These are phyloP conservation scores for Pleurotus ostreatus DNA, from an alignment of 768 basidiomycete species.

Conservation along the genomic window DNA sequence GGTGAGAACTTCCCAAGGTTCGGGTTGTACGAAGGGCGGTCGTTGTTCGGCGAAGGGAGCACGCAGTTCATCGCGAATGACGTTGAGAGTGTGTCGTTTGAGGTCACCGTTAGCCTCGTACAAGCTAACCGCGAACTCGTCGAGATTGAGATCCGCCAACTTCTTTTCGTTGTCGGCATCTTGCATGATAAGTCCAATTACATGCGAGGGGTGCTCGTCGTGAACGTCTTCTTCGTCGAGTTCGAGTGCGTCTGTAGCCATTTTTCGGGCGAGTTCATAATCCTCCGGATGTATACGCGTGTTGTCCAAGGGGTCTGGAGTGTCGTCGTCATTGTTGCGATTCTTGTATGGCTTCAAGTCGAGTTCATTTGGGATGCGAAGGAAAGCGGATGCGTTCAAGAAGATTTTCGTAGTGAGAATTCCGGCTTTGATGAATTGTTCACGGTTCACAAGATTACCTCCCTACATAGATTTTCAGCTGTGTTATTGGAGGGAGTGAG, in stretches of 20 bases:
- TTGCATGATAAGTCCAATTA: constrained; percentile 81
- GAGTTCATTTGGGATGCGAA: constrained; percentile 76
- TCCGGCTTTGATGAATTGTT: constrained; percentile 79
- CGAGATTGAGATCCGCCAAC: constrained; percentile 86
- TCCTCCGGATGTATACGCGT: constrained; percentile 98
- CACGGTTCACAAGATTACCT: constrained; percentile 80
- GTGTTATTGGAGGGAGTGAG: constrained; percentile 8
- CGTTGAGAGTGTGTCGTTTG: constrained; percentile 86
- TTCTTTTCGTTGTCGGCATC: constrained; percentile 77
- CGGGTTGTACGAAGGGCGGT: constrained; percentile 55
- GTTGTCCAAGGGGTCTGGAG: constrained; percentile 86
- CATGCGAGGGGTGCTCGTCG: constrained; percentile 87
- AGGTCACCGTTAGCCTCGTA: constrained; percentile 77
- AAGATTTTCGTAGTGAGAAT: constrained; percentile 86
- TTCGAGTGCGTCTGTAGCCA: constrained; percentile 96
- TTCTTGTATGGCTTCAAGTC: constrained; percentile 60
- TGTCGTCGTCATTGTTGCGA: constrained; percentile 64
- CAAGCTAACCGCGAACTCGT: constrained; percentile 93
- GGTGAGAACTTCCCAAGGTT: constrained; percentile 79
- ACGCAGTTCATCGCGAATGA: constrained; percentile 84
- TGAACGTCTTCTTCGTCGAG: constrained; percentile 97
- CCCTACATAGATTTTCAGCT: constrained; percentile 46
- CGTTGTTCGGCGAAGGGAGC: constrained; percentile 79
- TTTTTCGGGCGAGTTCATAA: constrained; percentile 95
- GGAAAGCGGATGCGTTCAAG: constrained; percentile 88